Base-by-base conservation (phyloP, 306 rosid genomes). In the Gynostemma pentaphyllum region DNA sequence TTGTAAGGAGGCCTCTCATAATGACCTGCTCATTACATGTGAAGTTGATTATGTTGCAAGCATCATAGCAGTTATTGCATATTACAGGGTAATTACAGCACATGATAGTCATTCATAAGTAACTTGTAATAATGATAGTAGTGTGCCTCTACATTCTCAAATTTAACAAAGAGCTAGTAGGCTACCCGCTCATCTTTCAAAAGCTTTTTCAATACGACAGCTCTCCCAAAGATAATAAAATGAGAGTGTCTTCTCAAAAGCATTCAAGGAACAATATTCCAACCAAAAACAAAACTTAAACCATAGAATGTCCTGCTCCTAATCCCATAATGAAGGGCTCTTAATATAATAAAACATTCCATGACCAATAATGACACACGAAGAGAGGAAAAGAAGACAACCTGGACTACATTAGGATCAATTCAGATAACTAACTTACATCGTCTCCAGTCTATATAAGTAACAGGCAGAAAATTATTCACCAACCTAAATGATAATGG, bases 1-100 rank as follows among this genome's bases (percentile, higher is more conserved):
- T 84, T 70, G 79, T 84, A 92, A 9, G 98, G 98, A 84, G 96
- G 95, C 81, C 98, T 78, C 90, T 88, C 98, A 69, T 63, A 75
- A 71, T 88, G 96, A 51, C 98, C 98, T 82, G 85, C 75, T 57
- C 83, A 74, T 57, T 26, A 37, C 24, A 53, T 19, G 41, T 27
- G 51, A 42, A 44, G 26, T 26, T 26, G 68, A 27, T 44, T n/a
- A 44, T 27, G 49, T n/a, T 28, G n/a, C 49, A 44, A 26, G 40
- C 29, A 44, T 26, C 27, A n/a, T 10, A 27, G 11, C 51, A 44
- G 9, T 26, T 40, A 6, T 45, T 45, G 37, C 63, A 30, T 30
- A 23, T 12, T 40, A 24, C 22, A 26, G 26, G 34, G 4, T 42
- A 7, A 44, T 16, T 14, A 63, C 40, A 14, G 53, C 14, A 45